These are phyloP conservation scores for Teunomyces cretensis DNA, from an alignment of 805 yeast species.

Conservation along the genomic window DNA sequence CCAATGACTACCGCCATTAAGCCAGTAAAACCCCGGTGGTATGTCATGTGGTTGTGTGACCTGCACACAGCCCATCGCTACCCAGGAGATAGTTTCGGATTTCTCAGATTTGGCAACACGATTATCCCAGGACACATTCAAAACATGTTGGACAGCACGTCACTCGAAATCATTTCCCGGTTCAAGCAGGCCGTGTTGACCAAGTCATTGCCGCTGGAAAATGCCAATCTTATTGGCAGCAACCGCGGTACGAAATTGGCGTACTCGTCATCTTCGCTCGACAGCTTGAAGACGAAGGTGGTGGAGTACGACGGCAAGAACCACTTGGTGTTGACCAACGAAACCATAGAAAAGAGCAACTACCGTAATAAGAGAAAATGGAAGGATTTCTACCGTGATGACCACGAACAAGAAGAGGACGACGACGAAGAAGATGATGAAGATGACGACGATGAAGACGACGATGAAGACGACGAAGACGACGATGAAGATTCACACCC, in stretches of 20 bases:
- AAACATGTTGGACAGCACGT: constrained; percentile 37
- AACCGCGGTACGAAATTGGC: constrained; percentile 36
- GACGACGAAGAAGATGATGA: constrained; percentile 13
- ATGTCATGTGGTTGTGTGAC: not conserved
- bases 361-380: constrained; percentile 35
- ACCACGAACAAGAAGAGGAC: constrained; percentile 5
- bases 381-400: constrained; percentile 27
- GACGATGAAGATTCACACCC: constrained; percentile 21
- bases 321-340: constrained; percentile 38
- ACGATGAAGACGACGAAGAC: constrained; percentile 12
- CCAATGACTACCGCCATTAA: not conserved
- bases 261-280: constrained; percentile 13
- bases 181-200: constrained; percentile 38
- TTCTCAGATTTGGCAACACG: not conserved
- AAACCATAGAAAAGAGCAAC: constrained; percentile 27
- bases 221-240: constrained; percentile 10
- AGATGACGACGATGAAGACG: constrained; percentile 7
- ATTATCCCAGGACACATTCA: not conserved
- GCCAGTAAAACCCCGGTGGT: too few species aligned
- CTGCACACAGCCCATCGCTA: not conserved
- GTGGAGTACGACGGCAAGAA: constrained; percentile 39
- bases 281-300: constrained; percentile 29
- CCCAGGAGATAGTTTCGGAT: not conserved
- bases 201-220: constrained; percentile 8
- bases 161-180: constrained; percentile 37